A percentile compares a stretch with the other conserved stretches of the same genome.
These are phyloP conservation scores for Boletellus deceptivus DNA, from an alignment of 1,284 basidiomycete genomes.

Conservation along the genomic window DNA sequence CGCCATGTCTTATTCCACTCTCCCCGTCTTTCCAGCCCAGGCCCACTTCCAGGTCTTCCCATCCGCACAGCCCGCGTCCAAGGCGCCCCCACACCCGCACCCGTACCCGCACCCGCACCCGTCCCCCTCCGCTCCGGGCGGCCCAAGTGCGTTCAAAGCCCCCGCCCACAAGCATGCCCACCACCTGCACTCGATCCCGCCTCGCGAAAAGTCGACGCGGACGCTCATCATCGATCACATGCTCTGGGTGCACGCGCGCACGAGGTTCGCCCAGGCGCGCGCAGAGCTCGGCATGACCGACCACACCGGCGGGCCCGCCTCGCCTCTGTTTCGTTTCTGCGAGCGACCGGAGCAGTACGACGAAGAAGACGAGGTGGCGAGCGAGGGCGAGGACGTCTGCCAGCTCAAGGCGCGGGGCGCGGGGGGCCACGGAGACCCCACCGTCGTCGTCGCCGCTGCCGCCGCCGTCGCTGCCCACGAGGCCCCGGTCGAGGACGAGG, in stretches of 20 bases:
- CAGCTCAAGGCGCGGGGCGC: conserved; percentile 53
- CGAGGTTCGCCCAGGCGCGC: conserved; percentile 76
- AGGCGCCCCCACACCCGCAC: conserved; percentile 7
- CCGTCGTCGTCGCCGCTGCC: too few species aligned
- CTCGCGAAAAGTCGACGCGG: conserved; percentile 73
- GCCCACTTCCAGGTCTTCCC: conserved; percentile 21
- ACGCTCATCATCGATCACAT: conserved; percentile 82
- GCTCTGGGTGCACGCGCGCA: conserved; percentile 76
- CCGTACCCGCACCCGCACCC: neutral
- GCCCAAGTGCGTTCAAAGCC: conserved; percentile 27
- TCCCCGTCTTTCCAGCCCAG: conserved; percentile 20
- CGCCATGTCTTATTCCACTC: conserved; percentile 31
- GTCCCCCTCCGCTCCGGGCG: conserved; percentile 11
- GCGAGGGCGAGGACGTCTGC: conserved; percentile 60
- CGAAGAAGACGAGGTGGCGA: conserved; percentile 62
- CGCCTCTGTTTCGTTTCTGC: conserved; percentile 55
- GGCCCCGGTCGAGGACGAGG: conserved; percentile 56
- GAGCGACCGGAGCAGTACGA: conserved; percentile 70
- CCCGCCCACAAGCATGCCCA: conserved; percentile 43
- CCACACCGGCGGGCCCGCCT: conserved; percentile 62
- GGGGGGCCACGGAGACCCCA: conserved; percentile 38
- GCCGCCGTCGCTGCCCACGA: too few species aligned
- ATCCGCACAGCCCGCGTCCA: conserved; percentile 10
- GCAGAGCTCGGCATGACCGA: conserved; percentile 81
- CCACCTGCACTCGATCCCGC: conserved; percentile 64